Base-by-base conservation (phyloP, 345 rosid species). In the Psidium friedrichsthalianum region DNA sequence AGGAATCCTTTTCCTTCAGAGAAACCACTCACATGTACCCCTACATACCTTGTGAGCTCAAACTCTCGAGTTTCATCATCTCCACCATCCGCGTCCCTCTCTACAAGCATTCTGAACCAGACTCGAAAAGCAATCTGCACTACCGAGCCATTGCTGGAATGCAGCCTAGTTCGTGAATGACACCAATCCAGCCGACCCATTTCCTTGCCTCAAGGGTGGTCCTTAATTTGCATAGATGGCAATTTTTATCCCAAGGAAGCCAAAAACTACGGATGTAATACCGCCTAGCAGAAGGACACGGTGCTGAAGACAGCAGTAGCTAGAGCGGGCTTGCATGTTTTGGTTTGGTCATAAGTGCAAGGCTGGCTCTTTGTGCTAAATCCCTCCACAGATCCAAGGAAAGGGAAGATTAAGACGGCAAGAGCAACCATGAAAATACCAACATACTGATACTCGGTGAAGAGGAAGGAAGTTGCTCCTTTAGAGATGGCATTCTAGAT, bases 221-320 rank as follows among this genome's bases (percentile, higher is more conserved):
- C 87, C 98, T 94, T 51, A 98, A 87, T 95, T 95, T 15, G 98
- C 98, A 85, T 92, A 95, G 16, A 97, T 94, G 32, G 98, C 97
- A 87, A 95, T 95, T 91, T 95, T 95, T 96, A 95, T 95, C 22
- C 98, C 98, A 85, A 94, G 98, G 89, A 95, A 95, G 78, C 98
- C 98, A 87, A 97, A 95, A 55, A 95, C 88, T 58, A 95, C 90
- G 42, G 98, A 94, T 51, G 98, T 95, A 74, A 93, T 40, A 21
- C 92, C 97, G 52, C 98, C 98, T 16, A 95, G 96, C 86, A 82
- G 86, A 94, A 95, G 82, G 98, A 88, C 74, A 93, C 16, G 25
- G 97, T 95, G 90, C 98, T 94, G 90, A 95, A 95, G 85, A 87
- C 90, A 85, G 97, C 97, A 78, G 97, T 95, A 83, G 95, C 98